Evolutionary conservation across 2,329 filamentous ascomycete genomes (phyloP).

Genomic region (Pseudogymnoascus sp.): DNA sequence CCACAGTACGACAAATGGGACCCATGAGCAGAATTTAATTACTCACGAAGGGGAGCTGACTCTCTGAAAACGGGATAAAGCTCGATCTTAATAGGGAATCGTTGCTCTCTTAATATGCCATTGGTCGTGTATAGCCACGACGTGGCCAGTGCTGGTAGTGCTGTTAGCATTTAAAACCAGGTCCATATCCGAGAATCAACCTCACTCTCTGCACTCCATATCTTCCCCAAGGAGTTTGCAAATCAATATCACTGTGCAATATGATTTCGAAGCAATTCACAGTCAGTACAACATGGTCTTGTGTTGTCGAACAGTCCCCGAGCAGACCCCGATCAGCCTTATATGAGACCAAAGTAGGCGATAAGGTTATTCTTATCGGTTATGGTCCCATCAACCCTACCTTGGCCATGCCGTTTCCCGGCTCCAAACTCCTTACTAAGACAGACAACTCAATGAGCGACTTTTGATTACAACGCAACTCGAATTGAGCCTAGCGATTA

Average conservation of each 20-base stretch:
- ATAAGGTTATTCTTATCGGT: background rate
- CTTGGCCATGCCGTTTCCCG: background rate
- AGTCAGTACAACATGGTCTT: background rate
- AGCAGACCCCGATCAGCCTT: background rate
- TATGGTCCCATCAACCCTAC: background rate
- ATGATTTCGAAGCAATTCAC: background rate
- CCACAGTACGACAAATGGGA: background rate
- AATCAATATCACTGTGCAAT: background rate
- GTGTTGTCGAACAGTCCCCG: background rate
- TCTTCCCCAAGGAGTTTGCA: background rate
- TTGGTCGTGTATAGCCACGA: background rate
- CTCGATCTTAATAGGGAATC: background rate
- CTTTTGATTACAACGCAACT: slow-evolving; percentile 5
- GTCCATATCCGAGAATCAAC: background rate
- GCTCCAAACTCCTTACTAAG: slow-evolving; percentile 1
- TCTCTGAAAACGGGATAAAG: background rate
- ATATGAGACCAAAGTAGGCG: background rate
- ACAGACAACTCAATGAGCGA: background rate
- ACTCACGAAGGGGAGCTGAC: background rate
- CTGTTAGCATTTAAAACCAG: background rate
- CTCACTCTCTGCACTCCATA: background rate
- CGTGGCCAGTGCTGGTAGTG: background rate
- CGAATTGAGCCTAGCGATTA: background rate
- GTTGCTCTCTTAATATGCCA: background rate
- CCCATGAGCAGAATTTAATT: background rate